Base-by-base conservation (phyloP, 2,329 filamentous ascomycete genomes). In the Dryadomyces quercivorus region DNA sequence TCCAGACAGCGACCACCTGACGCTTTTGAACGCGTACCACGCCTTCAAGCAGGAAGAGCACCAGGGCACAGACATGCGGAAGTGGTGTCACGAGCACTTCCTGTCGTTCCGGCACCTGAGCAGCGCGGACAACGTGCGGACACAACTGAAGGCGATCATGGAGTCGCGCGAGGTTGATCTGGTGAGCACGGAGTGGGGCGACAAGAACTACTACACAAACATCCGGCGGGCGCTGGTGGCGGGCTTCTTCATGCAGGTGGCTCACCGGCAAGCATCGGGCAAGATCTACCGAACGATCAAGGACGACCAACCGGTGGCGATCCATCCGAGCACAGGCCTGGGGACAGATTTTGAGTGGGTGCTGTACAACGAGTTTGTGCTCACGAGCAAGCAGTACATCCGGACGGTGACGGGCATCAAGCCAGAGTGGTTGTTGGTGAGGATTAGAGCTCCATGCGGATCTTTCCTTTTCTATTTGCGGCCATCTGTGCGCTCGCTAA, bases 161-260 rank as follows among this genome's bases (percentile, higher is more conserved):
- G 91, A 98, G 73, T 88, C 86, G 15, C 82, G 90, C 61, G 86
- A 85, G 56, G 72, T 98, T 10, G 87, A 95, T 58, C 81, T 98
- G 51, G 69, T 96, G 54, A 93, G 87, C 52, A 97, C 92, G 0
- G 80, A 86, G 0, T 97, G 95, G 65, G 86, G 91, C 63, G 85
- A 97, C 72, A 95, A 95, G 76, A 88, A 94, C 66, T 98, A 98
- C 75, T 98, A 97, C 71, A 89, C 83, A 68, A 98, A 98, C 69
- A 98, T 98, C 64, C 87, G 92, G 47, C 84, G 90, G 42, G 92
- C 93, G 9, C 78, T 98, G 15, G 85, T 96, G 13, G 81, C 91
- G 1, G 93, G 94, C 38, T 98, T 98, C 78, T 98, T 98, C 77
- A 98, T 98, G 93, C 93, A 98, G 69, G 88, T 97, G 21, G 94